A percentile compares a stretch with the other conserved stretches of the same genome.
These are phyloP conservation scores for Tetrahymena thermophila DNA, from an alignment of 73 alveolate species.

Conservation along the genomic window DNA sequence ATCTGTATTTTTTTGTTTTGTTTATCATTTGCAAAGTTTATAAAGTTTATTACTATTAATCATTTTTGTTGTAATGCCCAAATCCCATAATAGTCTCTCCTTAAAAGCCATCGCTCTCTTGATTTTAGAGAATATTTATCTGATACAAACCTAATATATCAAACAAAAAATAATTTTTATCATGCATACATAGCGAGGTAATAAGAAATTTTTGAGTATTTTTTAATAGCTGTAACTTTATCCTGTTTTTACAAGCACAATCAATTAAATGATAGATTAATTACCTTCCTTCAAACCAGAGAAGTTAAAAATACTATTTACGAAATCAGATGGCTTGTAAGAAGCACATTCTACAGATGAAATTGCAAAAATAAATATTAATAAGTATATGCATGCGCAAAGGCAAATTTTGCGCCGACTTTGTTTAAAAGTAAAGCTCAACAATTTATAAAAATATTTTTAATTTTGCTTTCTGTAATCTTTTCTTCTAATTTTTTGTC, in stretches of 20 bases:
- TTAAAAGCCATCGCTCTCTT: not conserved
- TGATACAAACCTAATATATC: not conserved
- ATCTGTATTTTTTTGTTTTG: too few species aligned
- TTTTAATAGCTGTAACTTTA: too few species aligned
- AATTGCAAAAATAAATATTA: not conserved
- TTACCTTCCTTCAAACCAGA: not conserved
- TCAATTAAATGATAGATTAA: not conserved
- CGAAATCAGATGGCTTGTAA: not conserved
- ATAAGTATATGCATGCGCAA: not conserved
- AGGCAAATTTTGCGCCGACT: not conserved
- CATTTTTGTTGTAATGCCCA: not conserved
- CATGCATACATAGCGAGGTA: not conserved
- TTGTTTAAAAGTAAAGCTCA: not conserved
- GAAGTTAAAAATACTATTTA: not conserved
- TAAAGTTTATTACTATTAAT: not conserved
- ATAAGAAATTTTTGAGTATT: not conserved
- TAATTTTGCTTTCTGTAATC: not conserved
- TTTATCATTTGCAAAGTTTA: not conserved
- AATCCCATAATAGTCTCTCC: not conserved
- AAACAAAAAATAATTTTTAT: not conserved
- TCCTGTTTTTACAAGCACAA: too few species aligned
- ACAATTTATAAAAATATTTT: not conserved
- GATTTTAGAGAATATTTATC: not conserved
- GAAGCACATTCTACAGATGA: not conserved
- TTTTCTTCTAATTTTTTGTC: not conserved